These are phyloP conservation scores for Auriculariales sp. DNA, from an alignment of 768 basidiomycete genomes.

Conservation along the genomic window DNA sequence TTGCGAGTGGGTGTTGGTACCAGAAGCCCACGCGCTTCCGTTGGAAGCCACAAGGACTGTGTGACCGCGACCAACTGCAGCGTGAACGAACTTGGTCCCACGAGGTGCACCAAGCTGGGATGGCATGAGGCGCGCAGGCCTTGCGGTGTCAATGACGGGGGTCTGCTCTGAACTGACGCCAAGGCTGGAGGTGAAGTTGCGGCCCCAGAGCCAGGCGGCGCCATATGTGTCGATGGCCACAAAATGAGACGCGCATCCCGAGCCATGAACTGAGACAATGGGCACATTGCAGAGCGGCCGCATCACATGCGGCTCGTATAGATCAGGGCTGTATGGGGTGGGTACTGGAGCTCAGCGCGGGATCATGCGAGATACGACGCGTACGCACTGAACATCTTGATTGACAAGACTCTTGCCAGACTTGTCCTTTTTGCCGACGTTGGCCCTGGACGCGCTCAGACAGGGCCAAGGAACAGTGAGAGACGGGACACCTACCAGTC, in stretches of 20 bases:
- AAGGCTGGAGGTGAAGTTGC: constrained; percentile 56
- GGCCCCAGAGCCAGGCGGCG: constrained; percentile 80
- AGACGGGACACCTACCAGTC: constrained; percentile 1
- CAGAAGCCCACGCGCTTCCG: constrained; percentile 74
- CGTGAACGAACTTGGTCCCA: constrained; percentile 56
- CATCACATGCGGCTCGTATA: constrained; percentile 77
- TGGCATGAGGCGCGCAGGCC: constrained; percentile 47
- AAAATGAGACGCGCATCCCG: constrained; percentile 63
- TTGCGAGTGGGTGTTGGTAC: constrained; percentile 70
- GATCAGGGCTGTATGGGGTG: constrained; percentile 42
- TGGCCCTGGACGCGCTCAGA: constrained; percentile 3
- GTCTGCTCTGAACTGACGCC: constrained; percentile 39
- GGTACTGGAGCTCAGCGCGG: not conserved
- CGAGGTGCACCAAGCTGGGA: constrained; percentile 42
- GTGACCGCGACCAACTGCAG: constrained; percentile 74
- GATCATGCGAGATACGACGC: not conserved
- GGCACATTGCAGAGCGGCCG: constrained; percentile 77
- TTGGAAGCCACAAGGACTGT: constrained; percentile 69
- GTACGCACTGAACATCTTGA: constrained; percentile 1
- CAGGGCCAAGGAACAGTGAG: not conserved
- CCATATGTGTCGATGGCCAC: constrained; percentile 63
- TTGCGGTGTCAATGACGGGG: constrained; percentile 34
- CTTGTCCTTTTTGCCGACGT: constrained; percentile 9
- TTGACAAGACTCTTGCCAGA: not conserved
- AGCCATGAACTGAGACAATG: constrained; percentile 55